Evolutionary conservation across 208 protist species (phyloP), one percentile per base, ranked within the genome.

Genomic region (Crithidia mellificae): DNA sequence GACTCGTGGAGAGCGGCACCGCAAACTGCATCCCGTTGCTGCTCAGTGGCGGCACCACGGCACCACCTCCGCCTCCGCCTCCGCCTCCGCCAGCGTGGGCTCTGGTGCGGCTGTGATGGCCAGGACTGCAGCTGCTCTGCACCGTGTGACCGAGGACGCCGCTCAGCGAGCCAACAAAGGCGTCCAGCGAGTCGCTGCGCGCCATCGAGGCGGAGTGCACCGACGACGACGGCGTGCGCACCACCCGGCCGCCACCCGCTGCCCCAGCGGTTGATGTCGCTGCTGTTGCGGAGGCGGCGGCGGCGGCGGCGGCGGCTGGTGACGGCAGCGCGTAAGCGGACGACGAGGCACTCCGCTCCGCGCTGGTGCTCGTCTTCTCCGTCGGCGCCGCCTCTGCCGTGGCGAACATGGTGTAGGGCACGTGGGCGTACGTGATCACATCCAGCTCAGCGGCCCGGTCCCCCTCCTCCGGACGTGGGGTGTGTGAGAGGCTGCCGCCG

Each of bases 351-450:
- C 39, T 38, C 32, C 34, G 34, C 29, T 56, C 55, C 32, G 25
- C 39, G 14, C 46, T 47, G 8, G 17, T 39, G 14, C 7, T 43
- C 9, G 29, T 24, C 46, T 59, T n/a, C 20, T 47, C 38, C 17
- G 75, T 11, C 20, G 57, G 55, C 19, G 64, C 20, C 29, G 58
- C 25, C 39, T 68, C 32, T 6, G 52, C 51, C 15, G 63, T n/a
- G n/a, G n/a, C 38, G 22, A 89, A 74, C 39, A 88, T 63, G n/a
- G 77, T 46, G 65, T 85, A 68, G 24, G 83, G 83, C 20, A 88
- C 63, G 36, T 88, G 83, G 11, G 65, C 46, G 69, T 88, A 88
- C 39, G 61, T 57, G 20, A 80, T 67, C n/a, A 78, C 64, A 53
- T 77, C 29, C 29, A 84, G 43, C 50, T 58, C 72, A 15, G 30